phyloP scores from a whole-genome alignment of 352 stramenopile genomes.

The Phytophthora meadii region DNA sequence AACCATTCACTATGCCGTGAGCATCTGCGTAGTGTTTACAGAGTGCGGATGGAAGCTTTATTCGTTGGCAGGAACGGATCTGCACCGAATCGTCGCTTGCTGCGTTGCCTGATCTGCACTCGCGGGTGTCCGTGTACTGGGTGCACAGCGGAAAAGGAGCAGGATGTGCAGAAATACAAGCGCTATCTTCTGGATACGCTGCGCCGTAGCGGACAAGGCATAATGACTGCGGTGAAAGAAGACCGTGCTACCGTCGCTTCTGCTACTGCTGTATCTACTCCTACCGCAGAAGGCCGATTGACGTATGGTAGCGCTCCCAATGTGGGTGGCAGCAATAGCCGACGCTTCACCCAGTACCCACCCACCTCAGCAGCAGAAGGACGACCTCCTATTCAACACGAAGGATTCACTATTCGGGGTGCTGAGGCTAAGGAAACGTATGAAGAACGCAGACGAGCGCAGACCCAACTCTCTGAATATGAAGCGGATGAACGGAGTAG shows the following conservation, averaged over 20 bases:
- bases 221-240: constrained; percentile 8
- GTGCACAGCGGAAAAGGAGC: constrained; percentile 46
- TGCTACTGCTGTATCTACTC: neutral
- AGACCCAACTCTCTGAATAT: constrained; percentile 18
- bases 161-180: constrained; percentile 48
- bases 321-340: constrained; percentile 11
- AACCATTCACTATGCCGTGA: constrained; percentile 78
- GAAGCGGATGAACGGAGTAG: constrained; percentile 8
- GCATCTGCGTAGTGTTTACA: constrained; percentile 74
- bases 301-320: constrained; percentile 15
- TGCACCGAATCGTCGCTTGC: constrained; percentile 64
- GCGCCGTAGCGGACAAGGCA: constrained; percentile 31
- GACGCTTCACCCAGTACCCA: constrained; percentile 24
- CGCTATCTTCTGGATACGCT: constrained; percentile 44
- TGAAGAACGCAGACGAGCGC: constrained; percentile 24
- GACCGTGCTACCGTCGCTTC: neutral
- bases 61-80: constrained; percentile 77
- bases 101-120: constrained; percentile 71
- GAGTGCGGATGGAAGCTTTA: constrained; percentile 75
- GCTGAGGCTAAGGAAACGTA: constrained; percentile 12
- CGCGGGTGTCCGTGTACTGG: constrained; percentile 63
- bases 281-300: constrained; percentile 4
- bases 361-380: constrained; percentile 9
- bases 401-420: constrained; percentile 16
- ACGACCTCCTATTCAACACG: constrained; percentile 8